Evolutionary conservation across 345 rosid species (phyloP).

Genomic region (Citrus trifoliata): DNA sequence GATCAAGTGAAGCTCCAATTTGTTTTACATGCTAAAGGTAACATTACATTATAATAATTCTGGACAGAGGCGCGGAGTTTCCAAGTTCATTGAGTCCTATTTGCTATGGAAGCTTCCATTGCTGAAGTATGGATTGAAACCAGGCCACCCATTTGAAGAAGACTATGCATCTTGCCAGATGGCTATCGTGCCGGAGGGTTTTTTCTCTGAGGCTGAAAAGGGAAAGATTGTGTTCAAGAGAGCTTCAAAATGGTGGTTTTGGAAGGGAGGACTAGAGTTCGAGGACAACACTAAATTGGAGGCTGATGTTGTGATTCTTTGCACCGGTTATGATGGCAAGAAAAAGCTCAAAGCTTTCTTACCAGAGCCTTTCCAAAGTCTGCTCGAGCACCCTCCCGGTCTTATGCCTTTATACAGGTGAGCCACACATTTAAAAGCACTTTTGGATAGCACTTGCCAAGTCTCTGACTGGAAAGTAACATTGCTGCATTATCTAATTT

Average conservation of each 20-base stretch:
- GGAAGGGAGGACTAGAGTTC: constrained; percentile 63
- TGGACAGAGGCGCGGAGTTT: constrained; percentile 57
- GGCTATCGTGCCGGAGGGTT: constrained; percentile 79
- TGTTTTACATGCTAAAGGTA: background rate
- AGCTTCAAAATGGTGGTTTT: constrained; percentile 75
- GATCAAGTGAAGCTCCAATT: background rate
- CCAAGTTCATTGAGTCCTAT: constrained; percentile 86
- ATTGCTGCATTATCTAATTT: background rate
- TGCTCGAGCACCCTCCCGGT: constrained; percentile 57
- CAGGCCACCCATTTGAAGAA: constrained; percentile 80
- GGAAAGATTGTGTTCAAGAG: constrained; percentile 70
- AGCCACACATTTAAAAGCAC: background rate
- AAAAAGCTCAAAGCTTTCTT: constrained; percentile 69
- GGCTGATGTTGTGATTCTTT: constrained; percentile 76
- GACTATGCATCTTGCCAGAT: constrained; percentile 97
- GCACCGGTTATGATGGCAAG: constrained; percentile 84
- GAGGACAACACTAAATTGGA: constrained; percentile 56
- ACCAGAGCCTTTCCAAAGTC: constrained; percentile 69
- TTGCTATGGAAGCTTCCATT: constrained; percentile 70
- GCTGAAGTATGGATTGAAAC: constrained; percentile 69
- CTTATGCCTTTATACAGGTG: constrained; percentile 78
- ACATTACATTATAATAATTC: background rate
- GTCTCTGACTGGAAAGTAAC: background rate
- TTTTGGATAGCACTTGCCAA: background rate
- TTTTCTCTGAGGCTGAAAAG: constrained; percentile 77